These are phyloP conservation scores for Phytophthora agathidicida DNA, from an alignment of 352 stramenopile genomes.

Conservation along the genomic window DNA sequence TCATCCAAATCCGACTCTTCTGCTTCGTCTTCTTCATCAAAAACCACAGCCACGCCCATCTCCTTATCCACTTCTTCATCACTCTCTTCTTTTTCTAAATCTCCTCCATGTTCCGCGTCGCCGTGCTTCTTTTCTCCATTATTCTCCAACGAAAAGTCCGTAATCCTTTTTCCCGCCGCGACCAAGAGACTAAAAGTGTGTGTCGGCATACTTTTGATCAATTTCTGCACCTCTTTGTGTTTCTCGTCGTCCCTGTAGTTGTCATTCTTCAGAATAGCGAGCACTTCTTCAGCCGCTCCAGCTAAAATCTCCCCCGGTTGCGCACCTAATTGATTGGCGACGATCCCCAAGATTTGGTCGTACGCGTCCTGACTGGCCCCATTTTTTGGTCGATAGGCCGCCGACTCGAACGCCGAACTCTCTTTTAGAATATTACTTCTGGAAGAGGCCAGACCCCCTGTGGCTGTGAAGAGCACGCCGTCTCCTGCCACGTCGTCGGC, in stretches of 20 bases:
- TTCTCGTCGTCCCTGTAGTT: slow-evolving; percentile 87
- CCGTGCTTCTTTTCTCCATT: slow-evolving; percentile 34
- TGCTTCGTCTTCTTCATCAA: slow-evolving; percentile 98
- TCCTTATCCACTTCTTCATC: slow-evolving; percentile 93
- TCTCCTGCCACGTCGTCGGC: slow-evolving; percentile 23
- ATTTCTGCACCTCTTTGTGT: slow-evolving; percentile 78
- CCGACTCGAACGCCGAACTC: slow-evolving; percentile 74
- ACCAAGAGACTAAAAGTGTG: slow-evolving; percentile 88
- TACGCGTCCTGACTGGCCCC: slow-evolving; percentile 89
- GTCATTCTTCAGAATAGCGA: slow-evolving; percentile 94
- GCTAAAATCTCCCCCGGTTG: slow-evolving; percentile 92
- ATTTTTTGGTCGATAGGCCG: slow-evolving; percentile 90
- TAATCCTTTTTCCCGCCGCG: slow-evolving; percentile 85
- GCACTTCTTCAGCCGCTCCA: slow-evolving; percentile 92
- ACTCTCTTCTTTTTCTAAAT: slow-evolving; percentile 20
- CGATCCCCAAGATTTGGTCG: slow-evolving; percentile 86
- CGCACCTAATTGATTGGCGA: slow-evolving; percentile 81
- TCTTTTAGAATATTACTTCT: slow-evolving; percentile 74
- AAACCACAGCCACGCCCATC: slow-evolving; percentile 98
- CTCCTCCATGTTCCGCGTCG: slow-evolving; percentile 21
- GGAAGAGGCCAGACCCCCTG: slow-evolving; percentile 45
- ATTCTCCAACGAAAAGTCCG: slow-evolving; percentile 82
- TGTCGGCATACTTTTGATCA: slow-evolving; percentile 82
- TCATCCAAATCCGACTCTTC: slow-evolving; percentile 94
- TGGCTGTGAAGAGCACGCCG: slow-evolving; percentile 60